phyloP scores from a whole-genome alignment of 73 alveolate genomes.

The Stentor roeselii region DNA sequence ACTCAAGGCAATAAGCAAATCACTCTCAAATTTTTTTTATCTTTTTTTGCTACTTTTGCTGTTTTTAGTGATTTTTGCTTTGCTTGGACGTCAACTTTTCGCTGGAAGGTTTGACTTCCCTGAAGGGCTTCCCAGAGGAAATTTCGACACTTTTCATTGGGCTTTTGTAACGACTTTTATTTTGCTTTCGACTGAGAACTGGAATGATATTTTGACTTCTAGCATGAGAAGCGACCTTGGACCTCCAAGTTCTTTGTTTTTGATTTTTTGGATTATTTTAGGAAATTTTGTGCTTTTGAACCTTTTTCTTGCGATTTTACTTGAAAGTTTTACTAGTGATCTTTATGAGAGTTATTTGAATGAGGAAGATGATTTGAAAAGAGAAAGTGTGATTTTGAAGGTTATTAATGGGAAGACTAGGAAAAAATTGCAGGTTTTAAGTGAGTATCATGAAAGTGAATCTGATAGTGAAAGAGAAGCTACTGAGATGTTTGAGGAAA shows the following conservation, averaged over 20 bases:
- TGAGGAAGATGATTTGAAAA: background rate
- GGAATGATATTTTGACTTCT: constrained; percentile 60
- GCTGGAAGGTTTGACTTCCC: constrained; percentile 41
- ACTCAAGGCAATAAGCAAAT: constrained; percentile 63
- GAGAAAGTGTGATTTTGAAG: background rate
- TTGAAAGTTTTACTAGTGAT: constrained; percentile 80
- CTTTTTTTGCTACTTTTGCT: constrained; percentile 76
- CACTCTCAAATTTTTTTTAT: constrained; percentile 31
- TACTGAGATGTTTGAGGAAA: background rate
- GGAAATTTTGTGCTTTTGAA: constrained; percentile 94
- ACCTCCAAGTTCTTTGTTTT: constrained; percentile 41
- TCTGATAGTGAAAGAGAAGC: background rate
- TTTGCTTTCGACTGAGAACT: constrained; percentile 71
- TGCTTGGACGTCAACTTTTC: constrained; percentile 69
- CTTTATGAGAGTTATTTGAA: constrained; percentile 50
- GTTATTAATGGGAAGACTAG: background rate
- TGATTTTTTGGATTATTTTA: constrained; percentile 85
- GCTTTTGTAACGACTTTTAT: constrained; percentile 69
- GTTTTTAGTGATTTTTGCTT: constrained; percentile 87
- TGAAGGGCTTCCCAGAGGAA: constrained; percentile 45
- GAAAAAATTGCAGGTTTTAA: background rate
- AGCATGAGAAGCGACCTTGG: constrained; percentile 30
- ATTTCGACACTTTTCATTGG: constrained; percentile 59
- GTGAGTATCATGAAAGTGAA: background rate
- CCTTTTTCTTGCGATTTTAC: constrained; percentile 86